Base-by-base conservation (phyloP, 2,329 filamentous ascomycete genomes). In the Aspergillus cejpii region DNA sequence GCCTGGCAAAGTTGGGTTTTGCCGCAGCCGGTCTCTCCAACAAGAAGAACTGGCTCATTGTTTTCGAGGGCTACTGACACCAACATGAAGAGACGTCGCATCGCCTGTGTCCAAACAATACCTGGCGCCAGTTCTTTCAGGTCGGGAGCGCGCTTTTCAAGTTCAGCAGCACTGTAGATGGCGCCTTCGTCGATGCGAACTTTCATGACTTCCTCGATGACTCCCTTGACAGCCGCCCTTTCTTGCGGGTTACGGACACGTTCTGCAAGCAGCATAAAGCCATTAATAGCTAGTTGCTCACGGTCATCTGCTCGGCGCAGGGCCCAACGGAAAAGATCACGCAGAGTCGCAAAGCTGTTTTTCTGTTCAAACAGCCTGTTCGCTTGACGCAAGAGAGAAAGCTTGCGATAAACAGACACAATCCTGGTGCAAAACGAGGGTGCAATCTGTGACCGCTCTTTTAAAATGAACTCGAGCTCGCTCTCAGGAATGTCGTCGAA, bases 401-500 rank as follows among this genome's bases (percentile, higher is more conserved):
- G 78, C 62, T 95, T 89, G 59, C 88, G 87, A 66, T 99, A 99
- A 0, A 97, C 91, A 6, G 83, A 80, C 3, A 98, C 92, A 47
- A 99, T 97, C 41, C 86, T 81, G 51, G 81, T 81, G 62, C 91
- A 95, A 71, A 96, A 92, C 0, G 90, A 91, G 3, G 91, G 88
- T 0, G 92, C 87, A 11, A 94, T 89, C 57, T 89, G 81, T 47
- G 89, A 94, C 49, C 94, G 79, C 61, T 88, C 83, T 61, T 94
- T 87, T 26, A 99, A 65, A 56, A 99, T 98, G 33, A 83, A 87
- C 58, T 94, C 88, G 36, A 99, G 72, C 62, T 99, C 94, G 51
- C 88, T 84, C 61, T 97, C 88, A 0, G 92, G 92, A 19, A 99
- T 98, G 59, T 99, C 94, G 56, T 97, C 92, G 58, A 95, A 97